These are phyloP conservation scores for Asterochloris sp. DNA, from an alignment of 139 green algal species.

Conservation along the genomic window DNA sequence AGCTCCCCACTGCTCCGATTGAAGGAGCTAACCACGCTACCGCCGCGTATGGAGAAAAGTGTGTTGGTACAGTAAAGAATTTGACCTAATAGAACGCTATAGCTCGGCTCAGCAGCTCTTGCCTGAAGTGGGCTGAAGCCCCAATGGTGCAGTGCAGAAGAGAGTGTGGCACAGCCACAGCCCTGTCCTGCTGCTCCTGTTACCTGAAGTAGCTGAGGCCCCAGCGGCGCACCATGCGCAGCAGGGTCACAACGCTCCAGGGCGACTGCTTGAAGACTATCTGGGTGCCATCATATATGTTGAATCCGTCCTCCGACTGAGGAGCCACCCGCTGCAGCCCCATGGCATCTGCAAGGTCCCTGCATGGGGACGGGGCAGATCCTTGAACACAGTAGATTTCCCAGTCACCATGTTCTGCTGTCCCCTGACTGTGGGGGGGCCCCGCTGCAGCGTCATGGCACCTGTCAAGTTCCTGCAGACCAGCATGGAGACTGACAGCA, in stretches of 20 bases:
- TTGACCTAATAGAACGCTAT: too few relatives aligned
- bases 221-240: conserved; percentile 18
- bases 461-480: too few relatives aligned
- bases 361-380: neutral
- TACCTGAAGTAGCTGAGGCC: conserved; percentile 24
- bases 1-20: too few relatives aligned
- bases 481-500: too few relatives aligned
- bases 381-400: neutral
- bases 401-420: neutral
- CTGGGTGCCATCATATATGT: conserved; percentile 35
- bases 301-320: conserved; percentile 11
- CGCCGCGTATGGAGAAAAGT: too few relatives aligned
- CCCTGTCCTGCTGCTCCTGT: neutral
- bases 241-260: conserved; percentile 19
- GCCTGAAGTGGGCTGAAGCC: too few relatives aligned
- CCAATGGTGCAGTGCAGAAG: too few relatives aligned
- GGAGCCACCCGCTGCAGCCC: conserved; percentile 8
- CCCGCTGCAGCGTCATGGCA: too few relatives aligned
- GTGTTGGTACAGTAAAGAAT: too few relatives aligned
- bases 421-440: neutral
- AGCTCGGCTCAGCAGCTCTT: too few relatives aligned
- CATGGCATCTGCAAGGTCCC: conserved; percentile 22
- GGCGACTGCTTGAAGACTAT: conserved; percentile 40
- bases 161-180: too few relatives aligned
- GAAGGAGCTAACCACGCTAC: too few relatives aligned